Evolutionary conservation across 768 basidiomycete genomes (phyloP), one percentile per base, ranked within the genome.

Genomic region (Calocybe cyanea): DNA sequence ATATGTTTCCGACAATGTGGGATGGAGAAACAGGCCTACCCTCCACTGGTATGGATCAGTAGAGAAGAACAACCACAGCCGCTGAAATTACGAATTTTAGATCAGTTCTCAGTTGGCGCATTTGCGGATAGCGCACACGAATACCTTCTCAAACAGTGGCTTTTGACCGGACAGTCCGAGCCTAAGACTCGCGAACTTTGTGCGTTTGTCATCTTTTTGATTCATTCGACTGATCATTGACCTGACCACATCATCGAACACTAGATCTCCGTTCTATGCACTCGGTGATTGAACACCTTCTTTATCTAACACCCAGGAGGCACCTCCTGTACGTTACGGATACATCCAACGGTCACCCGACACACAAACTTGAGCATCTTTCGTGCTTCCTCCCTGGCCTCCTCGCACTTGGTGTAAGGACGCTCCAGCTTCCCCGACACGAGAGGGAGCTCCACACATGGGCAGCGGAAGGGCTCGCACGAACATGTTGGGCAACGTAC

Each of bases 131-230:
- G 83, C 50, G 80, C 71, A 14, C 81, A 86, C 43, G 83, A 85
- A 57, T 86, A 85, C 57, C 70, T 80, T 23, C 72, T 87, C 37
- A 87, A 87, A 53, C 80, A 82, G 47, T 86, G 77, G 65, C 63
- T 87, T 14, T 64, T 85, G 32, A 77, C 77, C 2, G 77, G 69
- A 10, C 67, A 70, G 43, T 67, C 71, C 1, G 85, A 85, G 52
- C 66, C 60, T 50, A 69, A 67, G 30, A 70, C 67, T 19, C 68
- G 75, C 7, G 75, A 81, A 48, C 69, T 82, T 55, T 86, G 83
- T 85, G 57, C 36, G 77, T 30, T 31, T n/a, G 54, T 71, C 11
- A 69, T 60, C 34, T 35, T 48, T 46, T 70, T 28, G 11, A 28
- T 28, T 28, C 25, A 25, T 62, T 64, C 7, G n/a, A 48, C 11